Conservation (phyloP, 345 rosid species). For the Rhizophora apiculata region DNA sequence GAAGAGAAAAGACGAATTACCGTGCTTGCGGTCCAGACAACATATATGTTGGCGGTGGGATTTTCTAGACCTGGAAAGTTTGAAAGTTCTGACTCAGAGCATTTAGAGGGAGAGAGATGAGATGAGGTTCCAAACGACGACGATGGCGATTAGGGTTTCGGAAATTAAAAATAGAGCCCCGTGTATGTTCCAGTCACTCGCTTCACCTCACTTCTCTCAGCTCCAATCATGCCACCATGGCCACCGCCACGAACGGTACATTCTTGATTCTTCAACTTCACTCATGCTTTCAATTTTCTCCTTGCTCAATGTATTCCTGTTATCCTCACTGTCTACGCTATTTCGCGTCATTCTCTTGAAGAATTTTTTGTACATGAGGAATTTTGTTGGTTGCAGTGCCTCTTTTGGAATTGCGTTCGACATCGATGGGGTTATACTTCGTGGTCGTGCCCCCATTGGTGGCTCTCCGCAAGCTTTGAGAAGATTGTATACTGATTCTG, state of each 20-base stretch:
- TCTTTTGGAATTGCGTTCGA: slow-evolving; percentile 51
- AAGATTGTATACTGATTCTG: slow-evolving; percentile 34
- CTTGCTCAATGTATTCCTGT: too few relatives aligned
- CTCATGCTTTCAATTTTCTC: too few relatives aligned
- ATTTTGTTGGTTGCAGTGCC: slow-evolving; percentile 19
- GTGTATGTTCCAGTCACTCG: not conserved
- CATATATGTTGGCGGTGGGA: too few relatives aligned
- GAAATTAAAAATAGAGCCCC: not conserved
- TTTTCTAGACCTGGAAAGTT: too few relatives aligned
- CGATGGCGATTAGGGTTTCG: not conserved
- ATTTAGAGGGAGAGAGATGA: not conserved
- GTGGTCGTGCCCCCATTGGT: slow-evolving; percentile 39
- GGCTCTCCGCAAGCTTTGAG: slow-evolving; percentile 43
- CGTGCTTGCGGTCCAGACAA: too few relatives aligned
- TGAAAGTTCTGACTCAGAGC: not conserved
- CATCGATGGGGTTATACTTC: slow-evolving; percentile 50
- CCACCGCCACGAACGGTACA: too few relatives aligned
- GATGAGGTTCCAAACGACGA: not conserved
- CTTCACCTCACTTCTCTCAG: not conserved
- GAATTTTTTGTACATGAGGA: too few relatives aligned
- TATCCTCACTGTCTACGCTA: too few relatives aligned
- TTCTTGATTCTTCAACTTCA: too few relatives aligned
- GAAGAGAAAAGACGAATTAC: too few relatives aligned
- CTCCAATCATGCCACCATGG: not conserved
- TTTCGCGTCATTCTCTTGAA: too few relatives aligned